Evolutionary conservation across 1,139 yeast species (phyloP), one percentile per base, ranked within the genome.

Genomic region (Taphrina communis): DNA sequence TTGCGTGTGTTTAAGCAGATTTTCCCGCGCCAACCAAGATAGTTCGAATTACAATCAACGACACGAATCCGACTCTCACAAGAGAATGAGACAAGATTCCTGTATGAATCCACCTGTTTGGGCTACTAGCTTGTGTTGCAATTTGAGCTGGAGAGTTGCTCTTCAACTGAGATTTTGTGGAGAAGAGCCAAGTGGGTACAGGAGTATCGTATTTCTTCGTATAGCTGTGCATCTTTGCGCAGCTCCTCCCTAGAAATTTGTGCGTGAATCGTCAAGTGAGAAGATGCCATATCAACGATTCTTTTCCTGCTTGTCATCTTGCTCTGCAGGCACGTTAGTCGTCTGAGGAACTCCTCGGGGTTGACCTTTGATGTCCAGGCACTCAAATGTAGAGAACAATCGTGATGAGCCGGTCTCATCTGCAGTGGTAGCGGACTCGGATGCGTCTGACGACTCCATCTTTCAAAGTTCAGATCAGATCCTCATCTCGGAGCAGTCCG

Each of bases 191-290:
- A 39, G 31, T 25, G 2, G 31, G 31, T 6, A 14, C 2, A 3
- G 7, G 42, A 39, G 42, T 39, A 39, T 39, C 42, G 42, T 39
- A 14, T 39, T 39, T 14, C 6, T 2, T 6, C 42, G 42, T 39
- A 39, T 39, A 39, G 42, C 31, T 1, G 1, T 25, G 31, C 31
- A 25, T 25, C 14, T 39, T 19, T n/a, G 19, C 19, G 19, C 48
- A 50, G 53, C 53, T 50, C 53, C 53, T 50, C 53, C 31, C 36
- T 25, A 21, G n/a, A 50, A 50, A 50, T 19, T 50, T 50, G 53
- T 50, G 53, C 48, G 48, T 44, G 48, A n/a, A 7, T 14, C n/a
- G 42, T 44, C 19, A 44, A 44, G n/a, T 44, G 12, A n/a, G n/a
- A 17, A 44, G 31, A 2, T 25, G 31, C 31, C 31, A 25, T 25